Percentiles rank a stretch among this genome's conserved stretches.
These are phyloP conservation scores for Lichtheimia corymbifera DNA, from an alignment of 371 early-diverging fungal genomes.

Conservation along the genomic window DNA sequence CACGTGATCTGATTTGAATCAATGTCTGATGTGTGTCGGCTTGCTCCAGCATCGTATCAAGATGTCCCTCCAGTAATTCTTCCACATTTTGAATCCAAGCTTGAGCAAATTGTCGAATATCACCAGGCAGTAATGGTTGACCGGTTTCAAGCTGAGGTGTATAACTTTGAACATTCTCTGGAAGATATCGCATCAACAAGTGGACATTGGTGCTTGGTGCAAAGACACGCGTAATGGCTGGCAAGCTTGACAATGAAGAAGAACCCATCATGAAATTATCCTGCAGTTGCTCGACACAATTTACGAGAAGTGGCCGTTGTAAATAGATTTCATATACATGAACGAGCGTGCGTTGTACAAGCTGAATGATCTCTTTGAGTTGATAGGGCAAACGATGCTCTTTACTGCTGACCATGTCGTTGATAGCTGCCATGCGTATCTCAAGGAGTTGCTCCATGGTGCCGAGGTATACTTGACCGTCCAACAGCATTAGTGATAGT, in stretches of 20 bases:
- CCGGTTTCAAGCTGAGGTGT: conserved; percentile 43
- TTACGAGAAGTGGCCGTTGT: conserved; percentile 26
- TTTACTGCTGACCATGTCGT: conserved; percentile 24
- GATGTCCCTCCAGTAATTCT: conserved; percentile 21
- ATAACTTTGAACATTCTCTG: conserved; percentile 53
- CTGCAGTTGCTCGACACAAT: conserved; percentile 25
- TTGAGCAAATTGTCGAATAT: conserved; percentile 23
- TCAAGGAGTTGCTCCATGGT: conserved; percentile 40
- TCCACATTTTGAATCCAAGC: conserved; percentile 39
- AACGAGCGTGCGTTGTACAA: conserved; percentile 44
- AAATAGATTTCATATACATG: conserved; percentile 42
- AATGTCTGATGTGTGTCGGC: conserved; percentile 35
- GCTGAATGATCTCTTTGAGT: conserved; percentile 33
- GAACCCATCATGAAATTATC: conserved; percentile 28
- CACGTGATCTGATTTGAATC: conserved; percentile 28
- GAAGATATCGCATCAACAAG: conserved; percentile 57
- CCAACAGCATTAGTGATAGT: conserved; percentile 64
- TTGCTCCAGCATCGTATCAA: conserved; percentile 30
- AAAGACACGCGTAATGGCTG: conserved; percentile 55
- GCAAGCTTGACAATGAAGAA: conserved; percentile 15
- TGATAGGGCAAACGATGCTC: conserved; percentile 29
- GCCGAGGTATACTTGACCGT: conserved; percentile 44
- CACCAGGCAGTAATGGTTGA: conserved; percentile 16
- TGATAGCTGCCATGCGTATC: conserved; percentile 41
- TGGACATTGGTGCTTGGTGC: conserved; percentile 61